Base-by-base conservation (phyloP, 1,139 yeast species). In the Candida labiduridarum region DNA sequence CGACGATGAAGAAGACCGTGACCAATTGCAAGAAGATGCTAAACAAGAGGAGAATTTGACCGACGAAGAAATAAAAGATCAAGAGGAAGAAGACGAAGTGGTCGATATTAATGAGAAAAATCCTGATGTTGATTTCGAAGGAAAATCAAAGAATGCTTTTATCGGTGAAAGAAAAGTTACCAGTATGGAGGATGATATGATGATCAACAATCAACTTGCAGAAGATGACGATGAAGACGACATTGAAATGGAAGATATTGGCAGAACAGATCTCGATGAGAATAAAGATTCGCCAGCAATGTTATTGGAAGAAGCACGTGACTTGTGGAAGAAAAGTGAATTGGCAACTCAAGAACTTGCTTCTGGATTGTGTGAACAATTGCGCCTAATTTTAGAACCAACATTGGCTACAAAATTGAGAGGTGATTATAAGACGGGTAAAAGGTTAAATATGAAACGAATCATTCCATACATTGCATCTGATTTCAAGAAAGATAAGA, bases 381-480 rank as follows among this genome's bases (percentile, higher is more conserved):
- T 95, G 55, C 80, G 99, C 47, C 79, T 95, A 55, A 94, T 95
- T 62, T 75, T 95, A 60, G 99, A 94, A 64, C 99, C 99, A 5
- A 94, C 99, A 0, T 75, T 89, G 55, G 96, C 97, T 12, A 94
- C 99, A 2, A 94, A 94, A 66, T 76, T 95, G 52, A 84, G 83
- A 56, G 99, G 99, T 61, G 99, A 95, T 67, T 95, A 90, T 71
- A 91, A 92, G 69, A 92, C 98, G 1, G 99, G 99, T 67, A 95
- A 95, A 68, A 79, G 99, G 58, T 80, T 95, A 63, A 95, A 95
- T 69, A 92, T 95, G 98, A 94, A 92, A 77, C 79, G 98, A 59
- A 95, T 95, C 59, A 94, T 95, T 62, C 97, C 99, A 12, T 95
- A 94, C 69, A 94, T 95, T 74, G 99, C 99, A 1, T 89, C 96